Evolutionary conservation across 495 filamentous ascomycete genomes (phyloP).

Genomic region (Lentithecium fluviatile): DNA sequence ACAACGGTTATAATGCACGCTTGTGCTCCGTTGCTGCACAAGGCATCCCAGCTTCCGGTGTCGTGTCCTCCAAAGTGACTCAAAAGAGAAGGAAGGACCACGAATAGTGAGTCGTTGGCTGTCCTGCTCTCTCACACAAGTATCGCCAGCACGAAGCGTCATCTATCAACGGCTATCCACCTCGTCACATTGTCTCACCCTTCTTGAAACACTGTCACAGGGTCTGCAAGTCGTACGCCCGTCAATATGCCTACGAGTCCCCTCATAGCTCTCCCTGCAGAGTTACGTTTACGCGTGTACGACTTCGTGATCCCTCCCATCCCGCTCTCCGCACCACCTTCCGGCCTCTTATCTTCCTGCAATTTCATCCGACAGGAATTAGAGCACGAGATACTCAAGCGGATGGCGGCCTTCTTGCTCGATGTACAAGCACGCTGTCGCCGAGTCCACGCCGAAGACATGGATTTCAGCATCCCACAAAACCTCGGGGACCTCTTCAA

Average conservation of each 20-base stretch:
- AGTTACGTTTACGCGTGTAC: constrained; percentile 5
- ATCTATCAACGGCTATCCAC: not conserved
- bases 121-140: no score
- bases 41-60: no score
- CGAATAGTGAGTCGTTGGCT: no score
- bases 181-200: not conserved
- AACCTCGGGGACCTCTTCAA: no score
- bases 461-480: no score
- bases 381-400: not conserved
- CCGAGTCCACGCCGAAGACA: no score
- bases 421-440: not conserved
- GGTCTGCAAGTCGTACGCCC: no score
- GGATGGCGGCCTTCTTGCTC: not conserved
- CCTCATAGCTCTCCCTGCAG: constrained; percentile 1
- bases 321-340: not conserved
- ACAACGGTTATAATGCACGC: no score
- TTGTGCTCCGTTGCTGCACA: no score
- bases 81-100: no score
- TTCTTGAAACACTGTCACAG: no score
- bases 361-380: not conserved
- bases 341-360: constrained; percentile 5
- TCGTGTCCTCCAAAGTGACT: no score
- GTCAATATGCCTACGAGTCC: not conserved
- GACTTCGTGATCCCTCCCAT: not conserved
- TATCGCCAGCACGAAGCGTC: not conserved